Evolutionary conservation across 495 filamentous ascomycete genomes (phyloP).

Genomic region (Tuber indicum): DNA sequence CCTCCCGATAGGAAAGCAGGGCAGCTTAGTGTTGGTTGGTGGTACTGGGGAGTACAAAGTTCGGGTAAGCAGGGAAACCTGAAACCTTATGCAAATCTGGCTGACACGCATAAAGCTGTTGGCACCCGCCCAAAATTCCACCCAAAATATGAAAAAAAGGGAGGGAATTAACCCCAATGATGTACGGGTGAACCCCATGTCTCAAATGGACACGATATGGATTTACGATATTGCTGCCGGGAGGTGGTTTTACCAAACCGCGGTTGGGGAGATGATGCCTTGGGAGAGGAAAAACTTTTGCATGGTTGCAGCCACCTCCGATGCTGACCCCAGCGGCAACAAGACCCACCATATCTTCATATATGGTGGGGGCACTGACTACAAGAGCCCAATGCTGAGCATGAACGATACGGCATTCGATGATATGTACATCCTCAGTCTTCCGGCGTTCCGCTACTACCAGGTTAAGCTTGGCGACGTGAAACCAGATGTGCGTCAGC

Average conservation of each 20-base stretch:
- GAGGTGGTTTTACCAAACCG: slow-evolving; percentile 10
- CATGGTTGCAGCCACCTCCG: slow-evolving; percentile 2
- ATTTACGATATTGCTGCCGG: slow-evolving; percentile 8
- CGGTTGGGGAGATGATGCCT: slow-evolving; percentile 7
- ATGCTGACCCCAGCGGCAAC: neutral
- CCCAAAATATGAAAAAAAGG: neutral
- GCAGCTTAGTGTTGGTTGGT: slow-evolving; percentile 9
- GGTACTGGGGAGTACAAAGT: slow-evolving; percentile 13
- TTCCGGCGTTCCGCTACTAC: slow-evolving; percentile 11
- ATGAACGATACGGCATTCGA: slow-evolving; percentile 12
- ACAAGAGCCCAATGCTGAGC: slow-evolving; percentile 6
- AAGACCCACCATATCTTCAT: slow-evolving; percentile 9
- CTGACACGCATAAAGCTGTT: neutral
- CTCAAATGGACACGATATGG: slow-evolving; percentile 16
- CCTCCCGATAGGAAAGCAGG: slow-evolving; percentile 11
- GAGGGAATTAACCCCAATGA: slow-evolving; percentile 9
- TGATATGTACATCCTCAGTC: slow-evolving; percentile 15
- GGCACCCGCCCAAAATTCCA: neutral
- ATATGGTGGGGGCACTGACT: slow-evolving; percentile 15
- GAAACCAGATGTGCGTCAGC: slow-evolving; percentile 7
- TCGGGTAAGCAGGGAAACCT: neutral
- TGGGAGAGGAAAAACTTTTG: slow-evolving; percentile 13
- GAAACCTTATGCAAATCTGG: neutral
- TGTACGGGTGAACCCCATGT: slow-evolving; percentile 13
- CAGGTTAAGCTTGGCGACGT: slow-evolving; percentile 6